A percentile compares a stretch with the other conserved stretches of the same genome.
Evolutionary conservation across 257 asterid genomes (phyloP).

Genomic region (Forsythia suspensa): DNA sequence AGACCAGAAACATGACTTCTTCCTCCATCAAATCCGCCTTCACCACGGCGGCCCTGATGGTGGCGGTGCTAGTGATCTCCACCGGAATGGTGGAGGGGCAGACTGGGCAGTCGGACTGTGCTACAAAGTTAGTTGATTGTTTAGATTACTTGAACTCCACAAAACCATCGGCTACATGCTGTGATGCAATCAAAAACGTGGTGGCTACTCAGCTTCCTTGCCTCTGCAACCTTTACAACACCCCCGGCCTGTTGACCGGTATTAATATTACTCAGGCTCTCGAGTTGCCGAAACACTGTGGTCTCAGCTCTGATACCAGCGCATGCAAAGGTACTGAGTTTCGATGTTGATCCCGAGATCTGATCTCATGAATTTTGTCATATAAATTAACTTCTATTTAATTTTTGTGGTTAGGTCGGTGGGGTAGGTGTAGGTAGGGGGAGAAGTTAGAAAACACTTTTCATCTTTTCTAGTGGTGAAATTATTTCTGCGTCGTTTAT

Average conservation of each 20-base stretch:
- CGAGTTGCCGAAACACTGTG: conserved; percentile 39
- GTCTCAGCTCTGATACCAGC: conserved; percentile 28
- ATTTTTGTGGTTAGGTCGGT: background rate
- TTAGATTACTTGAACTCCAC: conserved; percentile 36
- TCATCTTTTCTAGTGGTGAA: no score
- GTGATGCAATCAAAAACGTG: conserved; percentile 37
- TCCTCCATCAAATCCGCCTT: conserved; percentile 3
- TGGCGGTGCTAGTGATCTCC: conserved; percentile 26
- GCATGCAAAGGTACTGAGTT: conserved; percentile 38
- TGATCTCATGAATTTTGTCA: background rate
- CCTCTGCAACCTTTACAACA: conserved; percentile 37
- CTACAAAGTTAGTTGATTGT: conserved; percentile 33
- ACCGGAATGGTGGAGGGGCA: conserved; percentile 33
- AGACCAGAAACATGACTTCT: conserved; percentile 20
- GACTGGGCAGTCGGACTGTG: conserved; percentile 43
- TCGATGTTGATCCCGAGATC: background rate
- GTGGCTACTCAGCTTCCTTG: conserved; percentile 45
- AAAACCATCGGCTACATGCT: conserved; percentile 36
- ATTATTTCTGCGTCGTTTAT: no score
- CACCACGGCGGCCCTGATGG: conserved; percentile 24
- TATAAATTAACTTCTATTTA: background rate
- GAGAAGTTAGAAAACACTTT: background rate
- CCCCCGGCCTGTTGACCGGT: conserved; percentile 18
- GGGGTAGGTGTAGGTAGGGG: background rate
- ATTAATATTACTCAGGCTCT: conserved; percentile 50